Percentiles rank a stretch among this genome's conserved stretches.
These are phyloP conservation scores for Helenozyma rhizophorensis DNA, from an alignment of 805 yeast species.

Conservation along the genomic window DNA sequence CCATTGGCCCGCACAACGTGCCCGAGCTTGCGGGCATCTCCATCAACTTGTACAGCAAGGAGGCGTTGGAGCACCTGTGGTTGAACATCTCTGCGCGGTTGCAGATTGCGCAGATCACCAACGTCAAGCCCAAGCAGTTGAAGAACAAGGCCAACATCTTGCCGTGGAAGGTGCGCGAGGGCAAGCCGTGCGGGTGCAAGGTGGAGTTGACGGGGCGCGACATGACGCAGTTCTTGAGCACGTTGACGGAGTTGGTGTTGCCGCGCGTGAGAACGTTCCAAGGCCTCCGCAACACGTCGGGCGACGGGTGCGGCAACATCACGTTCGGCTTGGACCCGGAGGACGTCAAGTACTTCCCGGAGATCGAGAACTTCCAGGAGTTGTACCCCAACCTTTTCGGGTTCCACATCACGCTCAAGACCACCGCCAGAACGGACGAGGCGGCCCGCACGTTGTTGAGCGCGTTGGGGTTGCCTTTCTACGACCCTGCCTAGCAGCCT, in stretches of 20 bases:
- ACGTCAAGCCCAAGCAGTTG: slow-evolving; percentile 70
- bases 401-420: slow-evolving; percentile 77
- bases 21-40: slow-evolving; percentile 68
- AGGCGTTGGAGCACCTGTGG: slow-evolving; percentile 66
- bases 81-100: slow-evolving; percentile 71
- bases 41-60: slow-evolving; percentile 72
- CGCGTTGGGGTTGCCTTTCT: slow-evolving; percentile 77
- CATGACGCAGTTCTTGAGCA: slow-evolving; percentile 79
- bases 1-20: slow-evolving; percentile 62
- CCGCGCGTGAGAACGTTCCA: slow-evolving; percentile 87
- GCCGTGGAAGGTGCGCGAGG: slow-evolving; percentile 81
- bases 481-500: slow-evolving; percentile 20
- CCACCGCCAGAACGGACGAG: slow-evolving; percentile 84
- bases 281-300: slow-evolving; percentile 72
- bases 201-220: slow-evolving; percentile 72
- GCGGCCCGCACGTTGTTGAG: slow-evolving; percentile 85
- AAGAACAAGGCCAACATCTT: slow-evolving; percentile 77
- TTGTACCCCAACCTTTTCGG: slow-evolving; percentile 86
- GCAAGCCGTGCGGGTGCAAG: slow-evolving; percentile 89
- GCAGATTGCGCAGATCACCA: slow-evolving; percentile 92
- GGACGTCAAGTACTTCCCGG: slow-evolving; percentile 83
- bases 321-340: slow-evolving; percentile 78
- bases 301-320: slow-evolving; percentile 82
- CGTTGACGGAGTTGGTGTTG: slow-evolving; percentile 85
- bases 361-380: slow-evolving; percentile 85